Evolutionary conservation across 192 early-diverging fungal genomes (phyloP), one percentile per base, ranked within the genome.

Genomic region (Coemansia sp.): DNA sequence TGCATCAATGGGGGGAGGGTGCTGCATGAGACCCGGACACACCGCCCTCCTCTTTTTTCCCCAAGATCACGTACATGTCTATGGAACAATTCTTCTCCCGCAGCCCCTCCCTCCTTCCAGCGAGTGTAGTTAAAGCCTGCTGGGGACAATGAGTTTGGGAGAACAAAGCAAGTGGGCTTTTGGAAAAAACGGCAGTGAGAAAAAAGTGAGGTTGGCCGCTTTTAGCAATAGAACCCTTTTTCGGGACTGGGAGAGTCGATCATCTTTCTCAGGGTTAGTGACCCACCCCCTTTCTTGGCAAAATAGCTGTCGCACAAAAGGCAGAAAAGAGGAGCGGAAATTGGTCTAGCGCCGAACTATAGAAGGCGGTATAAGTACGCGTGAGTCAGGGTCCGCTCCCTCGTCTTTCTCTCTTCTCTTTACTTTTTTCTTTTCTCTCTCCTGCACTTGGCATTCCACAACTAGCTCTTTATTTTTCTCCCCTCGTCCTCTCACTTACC

Each of bases 21-120:
- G 52, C 3, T 53, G 52, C 52, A 53, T 53, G 11, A 53, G 52
- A 53, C 52, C 52, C 52, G 52, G 52, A 53, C 52, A 53, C 12
- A 14, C 52, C 28, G 52, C 52, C 52, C 52, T 13, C 52, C 25
- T 28, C 52, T 26, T 23, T 21, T 21, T 18, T 58, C 56, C 56
- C 56, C 56, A 58, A 58, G 56, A 58, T 58, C 56, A 58, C 56
- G 56, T 58, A 58, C 56, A 58, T 58, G 56, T 37, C 34, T 58
- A 34, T 14, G 52, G 58, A 34, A 59, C 58, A 59, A 59, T 37
- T 53, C 52, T 11, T 14, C 13, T 53, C 25, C 52, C 52, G 52
- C 52, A 53, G 52, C 52, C 52, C 20, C 42, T 6, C 3, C 26
- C 26, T 26, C 14, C 41, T 43, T 28, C 52, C 25, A 26, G 26